A percentile compares a stretch with the other conserved stretches of the same genome.
Conservation (phyloP, 169 alveolate genomes). For the Neospora caninum region DNA sequence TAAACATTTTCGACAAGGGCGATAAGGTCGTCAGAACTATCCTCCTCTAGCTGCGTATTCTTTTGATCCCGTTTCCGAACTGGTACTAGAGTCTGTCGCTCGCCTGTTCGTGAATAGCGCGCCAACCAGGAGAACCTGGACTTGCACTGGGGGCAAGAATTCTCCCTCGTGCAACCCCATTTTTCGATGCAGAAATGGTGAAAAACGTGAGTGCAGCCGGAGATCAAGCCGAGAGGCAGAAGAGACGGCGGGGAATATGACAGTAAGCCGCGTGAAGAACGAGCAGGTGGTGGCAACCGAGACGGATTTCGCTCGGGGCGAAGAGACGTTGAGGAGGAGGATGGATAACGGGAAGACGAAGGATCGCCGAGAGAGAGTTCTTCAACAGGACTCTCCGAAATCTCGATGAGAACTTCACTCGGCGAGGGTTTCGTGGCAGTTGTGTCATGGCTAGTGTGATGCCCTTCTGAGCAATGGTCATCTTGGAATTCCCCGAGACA, state of each 20-base stretch:
- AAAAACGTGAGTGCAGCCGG: slow-evolving; percentile 45
- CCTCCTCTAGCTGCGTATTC: background rate
- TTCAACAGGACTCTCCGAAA: background rate
- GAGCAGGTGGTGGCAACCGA: too few species aligned
- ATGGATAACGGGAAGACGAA: background rate
- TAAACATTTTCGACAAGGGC: background rate
- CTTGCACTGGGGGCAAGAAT: slow-evolving; percentile 50
- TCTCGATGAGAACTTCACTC: background rate
- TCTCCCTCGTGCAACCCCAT: slow-evolving; percentile 42
- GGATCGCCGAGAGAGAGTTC: background rate
- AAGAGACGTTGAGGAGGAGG: background rate
- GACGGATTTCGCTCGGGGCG: background rate
- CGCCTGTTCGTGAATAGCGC: slow-evolving; percentile 3
- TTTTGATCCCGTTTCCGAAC: background rate
- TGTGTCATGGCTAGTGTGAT: background rate
- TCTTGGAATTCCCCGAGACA: background rate
- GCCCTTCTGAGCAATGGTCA: background rate
- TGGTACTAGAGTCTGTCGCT: background rate
- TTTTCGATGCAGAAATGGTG: slow-evolving; percentile 32
- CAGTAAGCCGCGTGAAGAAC: background rate
- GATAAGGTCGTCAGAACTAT: background rate
- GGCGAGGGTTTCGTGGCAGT: background rate
- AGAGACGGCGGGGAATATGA: background rate
- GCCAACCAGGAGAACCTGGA: slow-evolving; percentile 35
- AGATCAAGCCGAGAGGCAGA: slow-evolving; percentile 19